phyloP scores from a whole-genome alignment of 164 flowering plant genomes.

The Litsea cubeba region DNA sequence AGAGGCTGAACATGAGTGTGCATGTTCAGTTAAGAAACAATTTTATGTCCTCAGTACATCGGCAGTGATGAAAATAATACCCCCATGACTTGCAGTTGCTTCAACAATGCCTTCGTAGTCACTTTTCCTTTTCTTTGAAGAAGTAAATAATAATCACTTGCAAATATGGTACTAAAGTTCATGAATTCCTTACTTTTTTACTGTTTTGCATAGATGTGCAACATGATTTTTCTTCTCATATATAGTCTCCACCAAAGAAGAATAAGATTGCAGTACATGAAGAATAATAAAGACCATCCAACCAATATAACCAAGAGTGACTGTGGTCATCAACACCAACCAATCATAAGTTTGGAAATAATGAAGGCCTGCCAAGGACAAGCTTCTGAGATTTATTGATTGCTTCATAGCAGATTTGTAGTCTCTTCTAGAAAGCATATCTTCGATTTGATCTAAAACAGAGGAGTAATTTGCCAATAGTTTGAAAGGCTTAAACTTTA shows the following conservation, averaged over 20 bases:
- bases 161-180: not conserved
- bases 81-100: too few species aligned
- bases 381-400: conserved; percentile 60
- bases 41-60: too few species aligned
- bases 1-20: too few species aligned
- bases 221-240: conserved; percentile 29
- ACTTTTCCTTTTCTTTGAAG: too few species aligned
- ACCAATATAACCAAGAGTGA: conserved; percentile 91
- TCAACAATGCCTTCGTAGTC: too few species aligned
- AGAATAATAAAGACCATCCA: conserved; percentile 81
- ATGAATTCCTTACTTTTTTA: conserved; percentile 35
- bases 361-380: conserved; percentile 82
- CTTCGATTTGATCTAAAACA: conserved; percentile 58
- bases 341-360: conserved; percentile 98
- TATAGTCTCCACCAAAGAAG: conserved; percentile 42
- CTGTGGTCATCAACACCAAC: conserved; percentile 86
- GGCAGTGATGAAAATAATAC: too few species aligned
- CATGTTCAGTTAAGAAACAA: too few species aligned
- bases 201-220: conserved; percentile 18
- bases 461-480: conserved; percentile 51
- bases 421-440: conserved; percentile 43
- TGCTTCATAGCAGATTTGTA: conserved; percentile 59
- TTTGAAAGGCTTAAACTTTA: conserved; percentile 77
- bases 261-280: conserved; percentile 84
- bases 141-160: too few species aligned